phyloP scores from a whole-genome alignment of 192 early-diverging fungal genomes.

The Pecoramyces ruminantium region DNA sequence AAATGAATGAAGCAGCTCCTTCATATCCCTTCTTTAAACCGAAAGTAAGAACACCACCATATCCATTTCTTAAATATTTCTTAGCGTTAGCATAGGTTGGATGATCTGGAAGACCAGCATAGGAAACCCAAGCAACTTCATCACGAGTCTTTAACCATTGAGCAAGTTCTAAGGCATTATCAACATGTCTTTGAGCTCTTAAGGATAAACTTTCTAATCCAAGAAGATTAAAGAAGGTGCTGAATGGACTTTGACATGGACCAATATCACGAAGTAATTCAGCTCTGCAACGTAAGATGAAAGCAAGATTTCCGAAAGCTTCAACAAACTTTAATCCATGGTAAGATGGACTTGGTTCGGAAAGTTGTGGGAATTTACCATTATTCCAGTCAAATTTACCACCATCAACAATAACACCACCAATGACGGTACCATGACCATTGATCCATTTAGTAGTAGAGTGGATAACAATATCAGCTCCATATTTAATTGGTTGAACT shows the following conservation, averaged over 20 bases:
- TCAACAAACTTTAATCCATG: conserved; percentile 82
- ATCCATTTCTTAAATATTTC: conserved; percentile 66
- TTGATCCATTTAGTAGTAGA: conserved; percentile 93
- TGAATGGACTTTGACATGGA: conserved; percentile 74
- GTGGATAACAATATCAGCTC: conserved; percentile 81
- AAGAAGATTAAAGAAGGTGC: conserved; percentile 69
- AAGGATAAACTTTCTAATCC: conserved; percentile 83
- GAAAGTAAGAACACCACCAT: conserved; percentile 74
- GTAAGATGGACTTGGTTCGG: conserved; percentile 66
- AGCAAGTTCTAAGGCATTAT: conserved; percentile 65
- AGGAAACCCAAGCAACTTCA: conserved; percentile 73
- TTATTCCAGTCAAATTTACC: conserved; percentile 83
- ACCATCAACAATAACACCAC: conserved; percentile 73
- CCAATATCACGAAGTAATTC: conserved; percentile 79
- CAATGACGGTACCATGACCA: conserved; percentile 82
- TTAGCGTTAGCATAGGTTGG: conserved; percentile 61
- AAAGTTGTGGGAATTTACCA: conserved; percentile 73
- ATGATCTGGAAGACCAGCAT: conserved; percentile 69
- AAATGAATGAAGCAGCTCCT: conserved; percentile 51
- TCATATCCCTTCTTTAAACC: conserved; percentile 33
- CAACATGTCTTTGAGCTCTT: conserved; percentile 67
- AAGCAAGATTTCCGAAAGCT: conserved; percentile 25
- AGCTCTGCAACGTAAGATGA: conserved; percentile 57
- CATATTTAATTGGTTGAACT: conserved; percentile 71
- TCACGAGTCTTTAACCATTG: conserved; percentile 55